Base-by-base conservation (phyloP, 345 rosid species). In the Pugionium dolabratum region DNA sequence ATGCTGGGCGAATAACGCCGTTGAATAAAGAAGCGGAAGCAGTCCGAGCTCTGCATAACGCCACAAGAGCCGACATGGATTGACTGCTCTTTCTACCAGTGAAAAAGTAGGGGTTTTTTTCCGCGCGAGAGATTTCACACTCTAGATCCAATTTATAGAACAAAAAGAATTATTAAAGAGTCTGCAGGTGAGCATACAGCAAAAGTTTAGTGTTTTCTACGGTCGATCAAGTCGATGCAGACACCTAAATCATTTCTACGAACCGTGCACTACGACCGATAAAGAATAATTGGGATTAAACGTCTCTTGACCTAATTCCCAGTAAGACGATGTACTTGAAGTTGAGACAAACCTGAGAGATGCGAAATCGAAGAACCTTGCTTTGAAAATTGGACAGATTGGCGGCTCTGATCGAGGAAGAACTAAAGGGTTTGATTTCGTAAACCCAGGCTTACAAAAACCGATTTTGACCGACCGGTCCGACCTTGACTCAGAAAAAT, bases 1-100 rank as follows among this genome's bases (percentile, higher is more conserved):
- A 54, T 59, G 72, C 48, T 7, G 76, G 79, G 55, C 73, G 79
- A 51, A 76, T 8, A 55, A 76, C 30, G 48, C 52, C 18, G 5
- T 28, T 71, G 51, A 71, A 42, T 2, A 76, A 31, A 60, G 54
- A 54, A 25, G 72, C 43, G 9, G 75, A 43, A 52, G 67, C 55
- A 52, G 73, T 67, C 51, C 68, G 72, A 76, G 76, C 75, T 46
- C 61, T 71, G 37, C 64, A 52, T 45, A 73, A n/a, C 52, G 76
- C 76, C 62, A 63, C 75, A 67, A 74, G 69, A 43, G 69, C 69
- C 34, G 69, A 41, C 77, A 61, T 60, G 8, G 34, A 35, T 25
- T 33, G 64, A 41, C 46, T 42, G 66, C 25, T 34, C 66, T n/a
- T 18, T 18, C 18, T 39, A 51, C 28, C 31, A 52, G 25, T 28